Percentiles rank a stretch among this genome's conserved stretches.
phyloP scores from a whole-genome alignment of 2,329 filamentous ascomycete species.

The Hymenoscyphus scutula region DNA sequence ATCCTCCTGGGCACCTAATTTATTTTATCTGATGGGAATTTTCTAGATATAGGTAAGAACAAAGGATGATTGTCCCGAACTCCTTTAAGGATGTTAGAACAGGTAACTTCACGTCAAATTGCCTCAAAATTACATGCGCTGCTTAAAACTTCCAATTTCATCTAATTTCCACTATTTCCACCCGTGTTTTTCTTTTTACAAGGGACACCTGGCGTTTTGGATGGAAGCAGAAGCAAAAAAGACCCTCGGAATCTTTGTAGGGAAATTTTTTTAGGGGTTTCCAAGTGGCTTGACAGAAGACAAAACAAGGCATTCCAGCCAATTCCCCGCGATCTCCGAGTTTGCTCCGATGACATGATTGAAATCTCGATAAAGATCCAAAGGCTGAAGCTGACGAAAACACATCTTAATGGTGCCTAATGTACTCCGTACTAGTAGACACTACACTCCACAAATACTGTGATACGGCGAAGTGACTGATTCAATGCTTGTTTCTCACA shows the following conservation, averaged over 20 bases:
- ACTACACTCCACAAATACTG: neutral
- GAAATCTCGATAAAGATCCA: neutral
- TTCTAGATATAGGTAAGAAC: too few species aligned
- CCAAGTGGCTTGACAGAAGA: too few species aligned
- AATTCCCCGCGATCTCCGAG: neutral
- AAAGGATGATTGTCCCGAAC: too few species aligned
- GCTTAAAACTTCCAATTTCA: too few species aligned
- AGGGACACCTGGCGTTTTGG: neutral
- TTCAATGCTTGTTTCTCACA: neutral
- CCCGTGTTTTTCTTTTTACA: neutral
- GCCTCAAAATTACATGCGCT: too few species aligned
- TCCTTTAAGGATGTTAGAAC: too few species aligned
- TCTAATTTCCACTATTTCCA: neutral
- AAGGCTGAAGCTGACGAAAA: neutral
- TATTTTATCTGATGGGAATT: too few species aligned
- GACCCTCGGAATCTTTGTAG: neutral
- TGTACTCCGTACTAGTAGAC: neutral
- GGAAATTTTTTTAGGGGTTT: too few species aligned
- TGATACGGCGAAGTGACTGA: neutral
- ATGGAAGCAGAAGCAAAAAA: neutral
- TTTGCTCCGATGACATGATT: neutral
- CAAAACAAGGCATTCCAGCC: too few species aligned
- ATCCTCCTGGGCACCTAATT: too few species aligned
- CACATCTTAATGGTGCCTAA: neutral
- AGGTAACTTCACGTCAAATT: too few species aligned